Evolutionary conservation across 2,329 filamentous ascomycete genomes (phyloP).

Genomic region (Botryotinia convoluta): DNA sequence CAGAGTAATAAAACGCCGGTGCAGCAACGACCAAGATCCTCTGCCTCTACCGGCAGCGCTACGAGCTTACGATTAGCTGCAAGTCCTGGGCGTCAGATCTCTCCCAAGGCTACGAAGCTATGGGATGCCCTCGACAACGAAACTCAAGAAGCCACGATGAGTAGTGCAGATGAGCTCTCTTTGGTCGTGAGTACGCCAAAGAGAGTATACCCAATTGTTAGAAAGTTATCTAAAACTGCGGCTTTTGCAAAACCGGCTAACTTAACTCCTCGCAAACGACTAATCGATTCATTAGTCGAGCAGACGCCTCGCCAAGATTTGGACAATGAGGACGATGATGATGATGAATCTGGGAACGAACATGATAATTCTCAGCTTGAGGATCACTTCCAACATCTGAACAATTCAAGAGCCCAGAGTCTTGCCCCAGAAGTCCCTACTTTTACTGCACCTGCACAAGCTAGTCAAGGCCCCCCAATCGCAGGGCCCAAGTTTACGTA

Average conservation of each 20-base stretch:
- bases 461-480: conserved; percentile 34
- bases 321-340: conserved; percentile 21
- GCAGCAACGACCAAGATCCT: background rate
- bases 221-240: conserved; percentile 22
- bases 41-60: background rate
- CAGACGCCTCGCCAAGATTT: conserved; percentile 27
- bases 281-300: conserved; percentile 39
- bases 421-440: conserved; percentile 19
- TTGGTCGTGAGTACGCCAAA: conserved; percentile 1
- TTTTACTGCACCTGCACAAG: conserved; percentile 16
- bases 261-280: conserved; percentile 29
- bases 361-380: conserved; percentile 20
- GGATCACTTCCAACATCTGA: conserved; percentile 5
- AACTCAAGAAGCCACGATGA: background rate
- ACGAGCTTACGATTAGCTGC: background rate
- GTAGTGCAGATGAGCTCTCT: conserved; percentile 14
- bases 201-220: background rate
- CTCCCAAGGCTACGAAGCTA: conserved; percentile 33
- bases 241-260: conserved; percentile 25
- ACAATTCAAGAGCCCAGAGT: conserved; percentile 26
- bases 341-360: conserved; percentile 14
- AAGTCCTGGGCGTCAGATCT: conserved; percentile 12
- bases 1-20: background rate
- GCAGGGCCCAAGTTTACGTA: conserved; percentile 38
- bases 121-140: conserved; percentile 23